Base-by-base conservation (phyloP, 139 green algal species). In the Pedinophyceae sp. region DNA sequence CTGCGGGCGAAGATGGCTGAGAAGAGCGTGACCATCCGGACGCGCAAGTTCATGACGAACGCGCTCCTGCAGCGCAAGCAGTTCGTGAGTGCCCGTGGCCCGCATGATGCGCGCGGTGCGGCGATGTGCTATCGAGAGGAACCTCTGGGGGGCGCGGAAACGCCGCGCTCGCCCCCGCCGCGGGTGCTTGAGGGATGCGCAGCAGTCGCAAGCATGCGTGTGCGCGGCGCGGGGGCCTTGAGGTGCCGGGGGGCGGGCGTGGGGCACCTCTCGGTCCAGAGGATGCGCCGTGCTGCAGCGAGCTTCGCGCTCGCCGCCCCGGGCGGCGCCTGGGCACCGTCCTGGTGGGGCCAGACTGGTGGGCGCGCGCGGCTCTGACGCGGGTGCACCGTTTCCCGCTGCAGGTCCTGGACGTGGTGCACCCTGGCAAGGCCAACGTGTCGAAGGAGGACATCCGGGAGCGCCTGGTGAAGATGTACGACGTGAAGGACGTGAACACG, bases 11-110 rank as follows among this genome's bases (percentile, higher is more conserved):
- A n/a, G 91, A 95, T 95, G 87, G 63, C 75, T 54, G 82, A 93
- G 46, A 95, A 94, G 70, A 76, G 79, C 19, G 88, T 78, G 73
- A 95, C 85, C 24, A 77, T 96, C 64, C 73, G 88, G 24, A 96
- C 88, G 41, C 71, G 88, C 54, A 96, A 96, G 79, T 95, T 96
- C 58, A 90, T 96, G 77, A 95, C 77, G 20, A 98, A 98, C 78
- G 63, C 78, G 30, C 81, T 98, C 52, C 75, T 98, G 30, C 49
- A 66, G 45, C 61, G 91, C 20, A 73, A 76, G 60, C 91, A 98
- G 73, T 97, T 97, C 57, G 91, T 95, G 57, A 80, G 81, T 75
- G 1, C 10, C 20, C 5, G 2, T 26, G 13, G 1, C n/a, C n/a
- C n/a, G n/a, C n/a, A n/a, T n/a, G n/a, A n/a, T n/a, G n/a, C n/a